Conservation (phyloP, 257 asterid species). For the Nicotiana attenuata region DNA sequence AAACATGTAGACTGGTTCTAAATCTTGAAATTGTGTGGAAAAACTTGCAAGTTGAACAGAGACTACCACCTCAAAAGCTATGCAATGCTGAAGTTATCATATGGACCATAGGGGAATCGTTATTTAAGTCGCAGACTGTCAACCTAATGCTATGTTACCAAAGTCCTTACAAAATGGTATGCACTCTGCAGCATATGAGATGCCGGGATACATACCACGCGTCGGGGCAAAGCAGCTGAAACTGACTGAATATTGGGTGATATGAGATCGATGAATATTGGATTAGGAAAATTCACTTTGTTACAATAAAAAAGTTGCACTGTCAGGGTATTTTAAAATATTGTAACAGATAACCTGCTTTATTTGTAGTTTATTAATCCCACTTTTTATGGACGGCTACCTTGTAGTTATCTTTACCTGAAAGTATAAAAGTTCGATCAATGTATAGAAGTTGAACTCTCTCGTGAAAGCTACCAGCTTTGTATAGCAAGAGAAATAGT, state of each 20-base stretch:
- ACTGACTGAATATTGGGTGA: background rate
- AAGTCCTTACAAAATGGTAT: background rate
- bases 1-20: conserved; percentile 57
- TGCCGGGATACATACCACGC: background rate
- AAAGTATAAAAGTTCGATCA: background rate
- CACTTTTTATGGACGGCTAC: background rate
- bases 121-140: background rate
- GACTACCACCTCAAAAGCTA: background rate
- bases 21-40: background rate
- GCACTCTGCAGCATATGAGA: background rate
- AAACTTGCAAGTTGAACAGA: background rate
- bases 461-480: background rate
- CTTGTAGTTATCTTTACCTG: background rate
- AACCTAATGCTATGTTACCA: background rate
- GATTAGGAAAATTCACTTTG: background rate
- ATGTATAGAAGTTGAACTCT: background rate
- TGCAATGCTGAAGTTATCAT: background rate
- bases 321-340: background rate
- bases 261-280: background rate
- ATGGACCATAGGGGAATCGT: background rate
- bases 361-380: background rate
- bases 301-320: background rate
- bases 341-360: background rate
- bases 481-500: background rate
- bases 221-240: background rate